These are phyloP conservation scores for Neostapfia colusana DNA, from an alignment of 176 grass and related monocot species.

Conservation along the genomic window DNA sequence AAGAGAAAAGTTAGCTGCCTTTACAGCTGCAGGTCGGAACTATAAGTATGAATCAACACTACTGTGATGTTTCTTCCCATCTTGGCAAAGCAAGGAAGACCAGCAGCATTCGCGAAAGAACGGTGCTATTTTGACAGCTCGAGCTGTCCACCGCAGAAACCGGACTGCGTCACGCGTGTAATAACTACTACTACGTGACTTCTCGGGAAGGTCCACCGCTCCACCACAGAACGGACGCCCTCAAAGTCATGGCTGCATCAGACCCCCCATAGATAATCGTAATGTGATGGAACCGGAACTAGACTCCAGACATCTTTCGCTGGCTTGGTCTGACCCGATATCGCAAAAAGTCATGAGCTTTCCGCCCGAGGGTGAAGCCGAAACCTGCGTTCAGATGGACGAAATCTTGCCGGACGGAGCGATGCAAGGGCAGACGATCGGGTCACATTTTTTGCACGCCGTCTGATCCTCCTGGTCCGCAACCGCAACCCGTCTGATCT, in stretches of 20 bases:
- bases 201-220: neutral
- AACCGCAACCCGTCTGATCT: neutral
- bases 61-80: neutral
- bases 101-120: neutral
- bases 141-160: neutral
- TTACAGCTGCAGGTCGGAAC: neutral
- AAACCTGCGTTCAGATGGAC: neutral
- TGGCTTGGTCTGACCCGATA: neutral
- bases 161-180: neutral
- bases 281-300: neutral
- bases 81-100: neutral
- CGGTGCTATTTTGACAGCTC: neutral
- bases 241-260: neutral
- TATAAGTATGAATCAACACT: neutral
- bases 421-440: neutral
- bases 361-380: neutral
- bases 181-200: neutral
- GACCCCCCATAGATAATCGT: neutral
- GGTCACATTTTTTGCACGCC: neutral
- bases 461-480: neutral
- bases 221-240: neutral
- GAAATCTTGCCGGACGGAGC: neutral
- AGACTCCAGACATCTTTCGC: neutral
- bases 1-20: neutral
- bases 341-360: neutral